Base-by-base conservation (phyloP, 2,329 filamentous ascomycete genomes). In the Trichocomaceae sp. region DNA sequence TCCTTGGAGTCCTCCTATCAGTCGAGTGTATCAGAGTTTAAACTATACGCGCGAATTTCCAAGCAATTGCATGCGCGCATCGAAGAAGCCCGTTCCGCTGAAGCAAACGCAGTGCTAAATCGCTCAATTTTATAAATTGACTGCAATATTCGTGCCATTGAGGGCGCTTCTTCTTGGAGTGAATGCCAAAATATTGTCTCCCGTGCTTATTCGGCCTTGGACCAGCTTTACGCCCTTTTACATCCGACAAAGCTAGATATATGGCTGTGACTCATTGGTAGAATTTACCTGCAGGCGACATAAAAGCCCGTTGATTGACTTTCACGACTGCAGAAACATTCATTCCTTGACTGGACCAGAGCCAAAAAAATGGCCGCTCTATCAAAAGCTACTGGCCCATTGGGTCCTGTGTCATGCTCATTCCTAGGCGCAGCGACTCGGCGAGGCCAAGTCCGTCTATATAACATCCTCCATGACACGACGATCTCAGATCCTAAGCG, bases 401-500 rank as follows among this genome's bases (percentile, higher is more conserved):
- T 62, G 50, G 59, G 65, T 60, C 60, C 64, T 53, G 67, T 70
- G 67, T 67, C 48, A 17, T 46, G 65, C 56, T 59, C 64, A 51
- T 67, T 71, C 59, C 61, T 66, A 52, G 63, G 68, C 46, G 68
- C 70, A 64, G 58, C 66, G 52, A 70, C 50, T 15, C 46, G 69
- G 58, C 65, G 68, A 59, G 41, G 50, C 37, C 72, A 74, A 54
- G 64, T 72, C 53, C 68, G 73, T 55, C 62, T 64, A 57, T 77
- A 77, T 63, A 76, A 75, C 51, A 72, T 74, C 41, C 73, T 73
- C 5, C 56, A 76, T 39, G 74, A 77, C 58, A 69, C 69, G 59
- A 69, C 72, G 42, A 79, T 95, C 56, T 90, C 91, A 1, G 80
- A 82, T 15, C 82, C 87, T 57, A 99, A 97, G 77, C 82, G 86